Evolutionary conservation across 208 protist genomes (phyloP).

Genomic region (Porcisia deanei): DNA sequence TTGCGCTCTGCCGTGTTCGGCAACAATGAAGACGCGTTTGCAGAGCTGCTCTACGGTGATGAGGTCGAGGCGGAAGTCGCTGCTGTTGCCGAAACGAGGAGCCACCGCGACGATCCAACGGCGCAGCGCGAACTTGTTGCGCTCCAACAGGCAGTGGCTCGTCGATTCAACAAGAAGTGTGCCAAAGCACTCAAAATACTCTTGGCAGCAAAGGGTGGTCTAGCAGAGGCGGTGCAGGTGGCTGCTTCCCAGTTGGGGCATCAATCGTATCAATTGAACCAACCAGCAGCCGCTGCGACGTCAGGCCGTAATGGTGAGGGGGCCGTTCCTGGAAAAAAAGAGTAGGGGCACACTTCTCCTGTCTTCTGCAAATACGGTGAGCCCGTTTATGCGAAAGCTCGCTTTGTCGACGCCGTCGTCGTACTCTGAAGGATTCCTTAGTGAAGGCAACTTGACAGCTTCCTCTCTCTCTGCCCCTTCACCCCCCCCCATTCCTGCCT

Average conservation of each 20-base stretch:
- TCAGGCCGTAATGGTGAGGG: not conserved
- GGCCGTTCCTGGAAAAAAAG: not conserved
- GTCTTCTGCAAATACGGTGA: not conserved
- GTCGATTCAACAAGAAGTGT: slow-evolving; percentile 53
- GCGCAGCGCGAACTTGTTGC: slow-evolving; percentile 35
- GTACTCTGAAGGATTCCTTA: not conserved
- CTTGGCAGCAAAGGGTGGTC: slow-evolving; percentile 17
- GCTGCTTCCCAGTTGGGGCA: slow-evolving; percentile 33
- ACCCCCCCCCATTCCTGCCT: not conserved
- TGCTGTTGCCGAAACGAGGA: slow-evolving; percentile 24
- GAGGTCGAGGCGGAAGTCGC: slow-evolving; percentile 50
- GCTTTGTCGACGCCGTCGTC: not conserved
- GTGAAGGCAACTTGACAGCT: not conserved
- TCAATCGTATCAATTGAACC: slow-evolving; percentile 9
- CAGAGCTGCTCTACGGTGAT: slow-evolving; percentile 86
- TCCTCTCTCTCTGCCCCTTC: not conserved
- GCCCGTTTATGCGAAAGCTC: not conserved
- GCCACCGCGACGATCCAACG: slow-evolving; percentile 30
- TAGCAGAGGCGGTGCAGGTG: slow-evolving; percentile 35
- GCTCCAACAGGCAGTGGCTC: slow-evolving; percentile 32
- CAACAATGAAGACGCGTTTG: slow-evolving; percentile 76
- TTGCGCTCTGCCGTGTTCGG: slow-evolving; percentile 65
- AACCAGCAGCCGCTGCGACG: not conserved
- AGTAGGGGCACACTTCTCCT: not conserved
- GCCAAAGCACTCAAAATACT: slow-evolving; percentile 28